These are phyloP conservation scores for Mortierella sp. DNA, from an alignment of 371 early-diverging fungal species.

Conservation along the genomic window DNA sequence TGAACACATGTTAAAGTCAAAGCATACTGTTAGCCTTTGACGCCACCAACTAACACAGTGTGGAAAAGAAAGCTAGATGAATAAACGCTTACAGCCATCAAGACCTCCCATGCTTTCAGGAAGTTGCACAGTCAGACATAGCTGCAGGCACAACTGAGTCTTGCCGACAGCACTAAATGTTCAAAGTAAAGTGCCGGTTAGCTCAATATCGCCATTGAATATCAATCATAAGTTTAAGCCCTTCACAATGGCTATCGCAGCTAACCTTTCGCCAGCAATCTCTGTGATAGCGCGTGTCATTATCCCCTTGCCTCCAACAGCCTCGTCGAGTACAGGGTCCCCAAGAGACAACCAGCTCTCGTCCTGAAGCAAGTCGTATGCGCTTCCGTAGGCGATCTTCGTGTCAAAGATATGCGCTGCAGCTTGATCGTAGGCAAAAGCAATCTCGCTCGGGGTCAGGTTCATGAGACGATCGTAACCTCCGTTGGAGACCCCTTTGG, in stretches of 20 bases:
- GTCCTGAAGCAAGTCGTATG: conserved; percentile 39
- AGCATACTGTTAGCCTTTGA: neutral
- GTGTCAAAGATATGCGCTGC: conserved; percentile 33
- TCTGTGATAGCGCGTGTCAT: conserved; percentile 71
- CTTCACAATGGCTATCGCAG: too few species aligned
- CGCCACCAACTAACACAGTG: neutral
- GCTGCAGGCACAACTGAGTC: conserved; percentile 86
- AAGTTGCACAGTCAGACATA: conserved; percentile 76
- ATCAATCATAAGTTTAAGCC: too few species aligned
- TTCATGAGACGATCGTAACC: conserved; percentile 37
- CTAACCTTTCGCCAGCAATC: conserved; percentile 73
- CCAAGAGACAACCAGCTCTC: conserved; percentile 66
- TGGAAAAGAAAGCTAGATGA: neutral
- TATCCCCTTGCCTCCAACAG: conserved; percentile 71
- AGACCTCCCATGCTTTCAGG: conserved; percentile 71
- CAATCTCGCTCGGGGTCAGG: conserved; percentile 34
- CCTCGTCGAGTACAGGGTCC: conserved; percentile 64
- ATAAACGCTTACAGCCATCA: conserved; percentile 61
- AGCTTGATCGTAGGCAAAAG: conserved; percentile 35
- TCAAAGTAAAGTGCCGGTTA: neutral
- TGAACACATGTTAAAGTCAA: conserved; percentile 1
- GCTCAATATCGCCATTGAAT: neutral
- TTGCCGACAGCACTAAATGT: conserved; percentile 78
- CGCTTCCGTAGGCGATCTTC: conserved; percentile 44
- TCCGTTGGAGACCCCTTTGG: conserved; percentile 21